Evolutionary conservation across 305 asterid genomes (phyloP), one percentile per base, ranked within the genome.

Genomic region (Rubia peregrina): DNA sequence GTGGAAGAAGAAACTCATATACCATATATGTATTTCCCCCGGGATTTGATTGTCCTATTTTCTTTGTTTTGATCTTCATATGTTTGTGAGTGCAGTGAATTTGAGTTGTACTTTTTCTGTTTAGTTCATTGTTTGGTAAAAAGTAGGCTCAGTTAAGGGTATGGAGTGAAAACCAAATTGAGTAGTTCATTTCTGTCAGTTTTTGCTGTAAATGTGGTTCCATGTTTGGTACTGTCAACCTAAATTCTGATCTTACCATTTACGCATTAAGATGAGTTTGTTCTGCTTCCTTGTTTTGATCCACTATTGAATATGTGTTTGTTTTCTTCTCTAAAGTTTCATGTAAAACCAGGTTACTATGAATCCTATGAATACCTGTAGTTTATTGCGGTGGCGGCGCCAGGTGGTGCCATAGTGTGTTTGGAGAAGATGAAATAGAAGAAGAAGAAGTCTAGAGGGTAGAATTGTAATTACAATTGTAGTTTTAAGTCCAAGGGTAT

Each of bases 1-100:
- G 76, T 72, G 36, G 56, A 49, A 62, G 44, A 76, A 79, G 48
- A 79, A 76, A 33, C 78, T 79, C 30, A 57, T 44, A 48, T 79
- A 72, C 36, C 77, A 75, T 8, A 79, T 74, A 11, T 49, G 76
- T 53, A 9, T 21, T 10, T 59, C n/a, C 19, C 61, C 1, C 1
- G 4, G 30, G 3, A 24, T 59, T 11, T 56, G 9, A 51, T 55
- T 12, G 13, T 51, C 56, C 8, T 16, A 13, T 62, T 44, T 43
- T 71, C n/a, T 6, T n/a, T 3, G 7, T 61, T 44, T 26, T 26
- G 11, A 53, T 36, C 44, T 57, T 70, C 42, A 51, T 17, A 3
- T 51, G 17, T 19, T 14, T 51, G 3, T 51, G 56, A 49, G 16
- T 49, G 22, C 57, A 16, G 21, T 6, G 22, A 16, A 17, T 51